Evolutionary conservation across 140 eudicot genomes (phyloP).

Genomic region (Cichorium intybus): DNA sequence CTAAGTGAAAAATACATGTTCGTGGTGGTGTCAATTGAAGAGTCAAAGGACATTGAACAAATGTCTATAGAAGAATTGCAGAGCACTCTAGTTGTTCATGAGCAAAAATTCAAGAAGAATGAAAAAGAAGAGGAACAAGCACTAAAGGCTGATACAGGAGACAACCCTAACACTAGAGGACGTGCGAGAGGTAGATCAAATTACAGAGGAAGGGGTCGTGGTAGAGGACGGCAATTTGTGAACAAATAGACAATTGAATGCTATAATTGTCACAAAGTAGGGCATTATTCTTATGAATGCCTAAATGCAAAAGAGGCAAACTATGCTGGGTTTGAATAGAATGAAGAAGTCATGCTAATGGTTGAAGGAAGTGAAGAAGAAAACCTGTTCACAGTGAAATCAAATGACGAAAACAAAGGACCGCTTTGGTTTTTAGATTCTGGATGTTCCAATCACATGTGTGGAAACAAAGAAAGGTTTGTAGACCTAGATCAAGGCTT

Average conservation of each 20-base stretch:
- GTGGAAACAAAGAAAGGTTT: neutral
- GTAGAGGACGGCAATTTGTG: neutral
- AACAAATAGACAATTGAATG: neutral
- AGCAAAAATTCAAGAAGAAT: too few species aligned
- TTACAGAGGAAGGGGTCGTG: neutral
- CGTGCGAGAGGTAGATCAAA: neutral
- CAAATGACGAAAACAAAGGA: neutral
- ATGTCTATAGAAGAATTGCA: too few species aligned
- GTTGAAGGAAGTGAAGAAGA: neutral
- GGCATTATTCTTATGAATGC: neutral
- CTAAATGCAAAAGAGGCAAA: too few species aligned
- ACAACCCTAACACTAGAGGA: neutral
- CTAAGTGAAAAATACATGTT: neutral
- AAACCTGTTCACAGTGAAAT: too few species aligned
- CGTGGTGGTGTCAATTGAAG: too few species aligned
- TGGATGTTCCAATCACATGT: conserved; percentile 6
- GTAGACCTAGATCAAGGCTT: neutral
- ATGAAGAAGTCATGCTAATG: conserved; percentile 1
- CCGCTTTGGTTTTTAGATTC: neutral
- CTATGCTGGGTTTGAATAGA: neutral
- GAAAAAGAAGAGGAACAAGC: neutral
- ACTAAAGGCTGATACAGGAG: neutral
- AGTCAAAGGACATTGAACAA: too few species aligned
- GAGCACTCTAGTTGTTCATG: too few species aligned
- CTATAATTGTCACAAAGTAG: conserved; percentile 2